Conservation (phyloP, 2,329 filamentous ascomycete genomes). For the Talaromyces atroroseus region DNA sequence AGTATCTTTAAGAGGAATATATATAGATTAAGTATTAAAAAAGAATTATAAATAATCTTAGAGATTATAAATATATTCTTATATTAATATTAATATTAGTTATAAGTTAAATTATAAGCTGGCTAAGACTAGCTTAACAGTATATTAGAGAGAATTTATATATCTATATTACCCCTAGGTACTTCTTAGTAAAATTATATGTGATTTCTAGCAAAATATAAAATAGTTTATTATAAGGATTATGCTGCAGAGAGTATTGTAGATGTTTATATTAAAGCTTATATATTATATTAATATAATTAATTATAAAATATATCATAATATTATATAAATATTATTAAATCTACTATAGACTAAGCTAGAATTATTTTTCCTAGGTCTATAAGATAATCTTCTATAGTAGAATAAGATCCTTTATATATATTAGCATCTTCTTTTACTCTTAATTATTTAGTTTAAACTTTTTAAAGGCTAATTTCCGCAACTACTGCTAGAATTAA, state of each 20-base stretch:
- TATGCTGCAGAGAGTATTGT: constrained; percentile 12
- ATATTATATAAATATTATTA: constrained; percentile 17
- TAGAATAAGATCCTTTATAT: constrained; percentile 17
- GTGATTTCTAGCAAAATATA: constrained; percentile 2
- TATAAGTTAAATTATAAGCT: not conserved
- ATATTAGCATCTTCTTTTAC: constrained; percentile 17
- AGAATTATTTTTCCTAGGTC: constrained; percentile 17
- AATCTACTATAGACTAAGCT: constrained; percentile 15
- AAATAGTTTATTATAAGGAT: constrained; percentile 16
- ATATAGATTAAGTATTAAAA: constrained; percentile 6
- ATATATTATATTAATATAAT: constrained; percentile 13
- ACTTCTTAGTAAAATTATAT: constrained; percentile 1
- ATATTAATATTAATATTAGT: not conserved
- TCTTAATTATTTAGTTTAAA: constrained; percentile 16
- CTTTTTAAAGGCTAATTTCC: constrained; percentile 17
- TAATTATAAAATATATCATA: constrained; percentile 16
- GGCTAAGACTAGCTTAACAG: not conserved
- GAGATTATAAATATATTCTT: constrained; percentile 7
- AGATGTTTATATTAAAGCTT: constrained; percentile 17
- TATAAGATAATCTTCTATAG: constrained; percentile 15
- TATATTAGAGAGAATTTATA: not conserved
- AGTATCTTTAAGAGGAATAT: constrained; percentile 5
- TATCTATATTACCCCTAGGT: not conserved
- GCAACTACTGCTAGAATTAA: constrained; percentile 17
- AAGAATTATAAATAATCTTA: constrained; percentile 8